Evolutionary conservation across 1,284 basidiomycete species (phyloP), one percentile per base, ranked within the genome.

Genomic region (Phellinidium pouzarii): DNA sequence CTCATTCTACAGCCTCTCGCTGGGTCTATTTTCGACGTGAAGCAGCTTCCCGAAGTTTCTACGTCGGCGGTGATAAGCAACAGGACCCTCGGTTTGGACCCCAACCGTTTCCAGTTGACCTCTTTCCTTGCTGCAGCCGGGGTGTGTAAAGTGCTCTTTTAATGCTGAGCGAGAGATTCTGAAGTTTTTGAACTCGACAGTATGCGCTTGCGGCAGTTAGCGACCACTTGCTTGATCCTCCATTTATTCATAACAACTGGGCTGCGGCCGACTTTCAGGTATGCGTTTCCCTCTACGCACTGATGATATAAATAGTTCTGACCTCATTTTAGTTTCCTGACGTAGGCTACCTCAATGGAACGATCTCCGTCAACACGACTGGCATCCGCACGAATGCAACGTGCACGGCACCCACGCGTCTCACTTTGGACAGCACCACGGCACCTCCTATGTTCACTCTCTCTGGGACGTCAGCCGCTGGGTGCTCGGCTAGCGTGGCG

Each of bases 101-200:
- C 73, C 12, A 66, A 71, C 48, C 63, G 75, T 5, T 48, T 59
- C n/a, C 63, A 75, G 22, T 58, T 84, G 41, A 74, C 71, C 37
- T 69, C 73, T 11, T 84, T 83, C 59, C 65, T 76, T 6, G 75
- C 82, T 27, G 76, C 82, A 5, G 75, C 79, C 19, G 82, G 83
- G 20, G 76, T 78, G 29, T 31, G 29, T 31, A 31, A 60, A 58
- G 74, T 68, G 20, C 54, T 60, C 57, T 52, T 29, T 55, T 49
- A 17, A 52, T 59, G 42, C 50, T 55, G 31, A 22, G 12, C n/a
- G 2, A 60, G 47, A 23, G 40, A 27, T 45, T 45, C 48, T 57
- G 48, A 65, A 58, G 74, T 68, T 52, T 64, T 67, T 17, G 69
- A 69, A 42, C 19, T 20, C n/a, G 12, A 17, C 25, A 56, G 55